These are phyloP conservation scores for Coemansia sp. DNA, from an alignment of 192 early-diverging fungal species.

Conservation along the genomic window DNA sequence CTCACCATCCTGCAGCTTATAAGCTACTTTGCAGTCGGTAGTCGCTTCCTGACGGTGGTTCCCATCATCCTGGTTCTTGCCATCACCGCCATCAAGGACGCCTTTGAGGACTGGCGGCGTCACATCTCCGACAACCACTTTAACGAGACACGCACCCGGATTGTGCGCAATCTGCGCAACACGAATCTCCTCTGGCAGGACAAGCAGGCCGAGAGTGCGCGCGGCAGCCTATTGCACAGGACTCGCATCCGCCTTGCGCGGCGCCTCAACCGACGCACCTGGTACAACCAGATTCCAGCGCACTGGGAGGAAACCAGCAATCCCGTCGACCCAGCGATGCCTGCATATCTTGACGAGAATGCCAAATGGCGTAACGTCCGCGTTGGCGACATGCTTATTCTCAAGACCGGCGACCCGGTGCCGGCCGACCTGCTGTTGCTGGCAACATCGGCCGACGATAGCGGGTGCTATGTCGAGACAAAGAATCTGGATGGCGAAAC, in stretches of 20 bases:
- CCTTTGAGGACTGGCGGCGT: slow-evolving; percentile 83
- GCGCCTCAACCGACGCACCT: slow-evolving; percentile 35
- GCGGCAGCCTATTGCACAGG: slow-evolving; percentile 15
- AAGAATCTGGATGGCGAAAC: slow-evolving; percentile 98
- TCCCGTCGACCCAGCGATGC: slow-evolving; percentile 26
- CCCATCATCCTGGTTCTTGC: slow-evolving; percentile 83
- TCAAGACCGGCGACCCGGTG: slow-evolving; percentile 78
- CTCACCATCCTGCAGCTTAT: slow-evolving; percentile 67
- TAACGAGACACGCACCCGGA: slow-evolving; percentile 69
- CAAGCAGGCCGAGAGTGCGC: slow-evolving; percentile 24
- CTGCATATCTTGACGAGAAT: slow-evolving; percentile 48
- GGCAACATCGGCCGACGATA: slow-evolving; percentile 75
- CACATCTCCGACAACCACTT: slow-evolving; percentile 82
- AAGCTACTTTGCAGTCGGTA: slow-evolving; percentile 77
- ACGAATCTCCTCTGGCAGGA: slow-evolving; percentile 54
- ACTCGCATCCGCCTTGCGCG: slow-evolving; percentile 41
- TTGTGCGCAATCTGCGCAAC: slow-evolving; percentile 65
- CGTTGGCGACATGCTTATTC: slow-evolving; percentile 86
- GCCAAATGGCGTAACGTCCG: slow-evolving; percentile 69
- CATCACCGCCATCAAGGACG: slow-evolving; percentile 86
- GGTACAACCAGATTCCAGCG: slow-evolving; percentile 49
- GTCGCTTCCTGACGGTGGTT: slow-evolving; percentile 74
- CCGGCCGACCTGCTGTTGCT: slow-evolving; percentile 86
- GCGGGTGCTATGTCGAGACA: slow-evolving; percentile 87
- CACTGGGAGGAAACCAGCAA: slow-evolving; percentile 46